A percentile compares a stretch with the other conserved stretches of the same genome.
Evolutionary conservation across 768 basidiomycete genomes (phyloP).

Genomic region (Hydnomerulius pinastri): DNA sequence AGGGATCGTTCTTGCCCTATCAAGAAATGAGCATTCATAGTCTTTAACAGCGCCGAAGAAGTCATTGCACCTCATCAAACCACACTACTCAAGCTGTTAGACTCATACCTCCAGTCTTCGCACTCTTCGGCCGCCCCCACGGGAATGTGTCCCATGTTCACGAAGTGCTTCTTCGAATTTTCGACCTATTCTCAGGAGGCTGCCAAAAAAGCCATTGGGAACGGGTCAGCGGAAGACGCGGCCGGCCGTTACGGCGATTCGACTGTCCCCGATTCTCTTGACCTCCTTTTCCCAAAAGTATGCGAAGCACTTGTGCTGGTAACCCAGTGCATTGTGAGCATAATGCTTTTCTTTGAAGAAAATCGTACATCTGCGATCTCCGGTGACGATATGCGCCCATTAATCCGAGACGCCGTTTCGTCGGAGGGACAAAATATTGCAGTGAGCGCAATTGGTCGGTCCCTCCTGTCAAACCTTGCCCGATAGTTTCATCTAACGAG

Average conservation of each 20-base stretch:
- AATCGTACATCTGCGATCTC: constrained; percentile 26
- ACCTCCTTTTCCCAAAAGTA: constrained; percentile 73
- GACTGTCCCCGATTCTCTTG: constrained; percentile 46
- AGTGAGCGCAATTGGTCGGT: constrained; percentile 60
- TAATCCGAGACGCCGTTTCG: constrained; percentile 47
- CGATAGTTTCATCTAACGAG: constrained; percentile 1
- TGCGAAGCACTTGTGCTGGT: constrained; percentile 81
- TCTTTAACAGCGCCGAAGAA: constrained; percentile 57
- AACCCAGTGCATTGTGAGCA: constrained; percentile 71
- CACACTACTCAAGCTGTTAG: constrained; percentile 83
- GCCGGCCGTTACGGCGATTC: constrained; percentile 1
- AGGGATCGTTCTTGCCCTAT: constrained; percentile 23
- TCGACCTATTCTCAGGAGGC: constrained; percentile 57
- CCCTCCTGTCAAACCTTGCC: neutral
- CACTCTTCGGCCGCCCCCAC: constrained; percentile 39
- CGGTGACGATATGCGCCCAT: constrained; percentile 31
- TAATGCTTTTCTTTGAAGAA: constrained; percentile 47
- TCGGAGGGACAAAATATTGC: constrained; percentile 46
- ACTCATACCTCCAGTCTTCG: constrained; percentile 74
- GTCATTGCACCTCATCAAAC: constrained; percentile 83
- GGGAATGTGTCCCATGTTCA: constrained; percentile 57
- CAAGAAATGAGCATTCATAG: constrained; percentile 9
- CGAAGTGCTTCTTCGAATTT: constrained; percentile 61
- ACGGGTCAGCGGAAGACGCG: constrained; percentile 10
- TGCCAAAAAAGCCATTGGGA: constrained; percentile 49